phyloP scores from a whole-genome alignment of 2,329 filamentous ascomycete genomes.

The Neoascochyta sp. region DNA sequence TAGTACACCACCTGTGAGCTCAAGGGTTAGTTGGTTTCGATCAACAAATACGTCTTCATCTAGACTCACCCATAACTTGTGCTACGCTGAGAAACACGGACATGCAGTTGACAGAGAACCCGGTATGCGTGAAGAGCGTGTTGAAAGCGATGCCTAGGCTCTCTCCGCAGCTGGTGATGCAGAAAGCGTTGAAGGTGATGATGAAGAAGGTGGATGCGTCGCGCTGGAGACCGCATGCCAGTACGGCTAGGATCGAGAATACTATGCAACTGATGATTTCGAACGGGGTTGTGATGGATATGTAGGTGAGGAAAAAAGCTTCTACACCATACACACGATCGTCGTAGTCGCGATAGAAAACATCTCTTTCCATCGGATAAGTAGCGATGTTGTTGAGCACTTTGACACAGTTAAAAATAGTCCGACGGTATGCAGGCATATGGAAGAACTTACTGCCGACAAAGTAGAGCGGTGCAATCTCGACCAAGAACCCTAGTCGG shows the following conservation, averaged over 20 bases:
- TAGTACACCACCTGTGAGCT: slow-evolving; percentile 55
- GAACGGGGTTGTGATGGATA: slow-evolving; percentile 67
- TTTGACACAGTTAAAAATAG: no score
- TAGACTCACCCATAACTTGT: slow-evolving; percentile 56
- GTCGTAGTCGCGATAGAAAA: slow-evolving; percentile 73
- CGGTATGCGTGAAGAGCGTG: slow-evolving; percentile 69
- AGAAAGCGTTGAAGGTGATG: slow-evolving; percentile 65
- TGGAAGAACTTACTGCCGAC: slow-evolving; percentile 53
- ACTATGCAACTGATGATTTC: slow-evolving; percentile 63
- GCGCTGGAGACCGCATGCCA: slow-evolving; percentile 63
- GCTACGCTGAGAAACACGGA: slow-evolving; percentile 66
- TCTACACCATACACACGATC: slow-evolving; percentile 69
- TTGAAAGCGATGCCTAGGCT: slow-evolving; percentile 77
- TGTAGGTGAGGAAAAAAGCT: slow-evolving; percentile 68
- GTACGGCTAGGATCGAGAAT: slow-evolving; percentile 61
- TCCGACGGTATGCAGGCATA: no score
- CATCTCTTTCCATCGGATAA: slow-evolving; percentile 68
- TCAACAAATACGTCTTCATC: not conserved
- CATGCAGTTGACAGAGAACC: slow-evolving; percentile 72
- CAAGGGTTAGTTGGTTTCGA: slow-evolving; percentile 6
- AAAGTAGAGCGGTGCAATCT: slow-evolving; percentile 68
- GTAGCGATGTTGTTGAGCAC: slow-evolving; percentile 74
- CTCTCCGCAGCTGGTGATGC: slow-evolving; percentile 70
- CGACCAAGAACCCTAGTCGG: slow-evolving; percentile 68
- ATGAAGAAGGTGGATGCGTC: slow-evolving; percentile 65